Evolutionary conservation across 2,329 filamentous ascomycete species (phyloP).

Genomic region (Scopulariopsis brevicaulis): DNA sequence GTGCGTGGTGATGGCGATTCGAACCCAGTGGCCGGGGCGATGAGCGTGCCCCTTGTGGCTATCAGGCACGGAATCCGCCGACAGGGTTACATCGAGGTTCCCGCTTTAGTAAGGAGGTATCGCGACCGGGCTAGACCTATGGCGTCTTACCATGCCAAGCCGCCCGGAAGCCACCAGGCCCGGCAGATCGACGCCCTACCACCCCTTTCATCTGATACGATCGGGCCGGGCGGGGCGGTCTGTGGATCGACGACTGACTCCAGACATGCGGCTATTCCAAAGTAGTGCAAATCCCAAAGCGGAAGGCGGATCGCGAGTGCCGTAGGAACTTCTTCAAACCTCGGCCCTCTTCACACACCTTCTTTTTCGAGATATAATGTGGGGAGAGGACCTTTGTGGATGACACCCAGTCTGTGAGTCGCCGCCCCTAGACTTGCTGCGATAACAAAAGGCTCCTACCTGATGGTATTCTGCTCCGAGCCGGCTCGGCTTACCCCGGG

Average conservation of each 20-base stretch:
- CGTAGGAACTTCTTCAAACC: not conserved
- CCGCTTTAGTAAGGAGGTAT: not conserved
- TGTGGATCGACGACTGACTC: not conserved
- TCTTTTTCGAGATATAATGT: not conserved
- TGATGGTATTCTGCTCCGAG: not conserved
- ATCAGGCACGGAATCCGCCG: not conserved
- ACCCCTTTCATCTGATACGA: not conserved
- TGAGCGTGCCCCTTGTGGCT: not conserved
- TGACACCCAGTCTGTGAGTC: not conserved
- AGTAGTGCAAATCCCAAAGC: not conserved
- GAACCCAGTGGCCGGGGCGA: not conserved
- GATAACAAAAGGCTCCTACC: not conserved
- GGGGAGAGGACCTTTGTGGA: not conserved
- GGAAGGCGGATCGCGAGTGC: not conserved
- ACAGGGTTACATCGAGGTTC: not conserved
- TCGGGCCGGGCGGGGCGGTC: not conserved
- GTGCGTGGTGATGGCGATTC: not conserved
- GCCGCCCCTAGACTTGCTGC: not conserved
- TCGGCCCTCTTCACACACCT: not conserved
- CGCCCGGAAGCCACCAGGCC: not conserved
- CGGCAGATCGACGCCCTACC: not conserved
- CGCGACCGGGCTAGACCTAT: not conserved
- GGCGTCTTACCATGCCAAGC: not conserved
- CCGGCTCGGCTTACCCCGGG: not conserved
- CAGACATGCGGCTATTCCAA: not conserved